These are phyloP conservation scores for Trichoderma semiorbis DNA, from an alignment of 2,329 filamentous ascomycete species.

Conservation along the genomic window DNA sequence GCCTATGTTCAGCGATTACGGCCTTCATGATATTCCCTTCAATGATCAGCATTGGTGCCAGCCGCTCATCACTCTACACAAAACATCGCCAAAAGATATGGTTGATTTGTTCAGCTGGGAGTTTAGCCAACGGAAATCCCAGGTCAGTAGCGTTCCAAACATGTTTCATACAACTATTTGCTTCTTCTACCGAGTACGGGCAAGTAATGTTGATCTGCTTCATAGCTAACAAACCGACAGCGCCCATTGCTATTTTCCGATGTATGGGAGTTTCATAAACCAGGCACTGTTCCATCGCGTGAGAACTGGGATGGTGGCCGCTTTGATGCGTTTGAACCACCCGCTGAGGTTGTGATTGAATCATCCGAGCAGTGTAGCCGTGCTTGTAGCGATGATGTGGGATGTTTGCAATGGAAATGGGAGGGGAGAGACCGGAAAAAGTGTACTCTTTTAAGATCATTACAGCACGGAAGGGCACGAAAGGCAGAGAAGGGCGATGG, in stretches of 20 bases:
- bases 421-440: slow-evolving; percentile 29
- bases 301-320: slow-evolving; percentile 33
- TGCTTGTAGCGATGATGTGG: slow-evolving; percentile 25
- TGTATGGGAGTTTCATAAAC: slow-evolving; percentile 37
- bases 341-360: slow-evolving; percentile 24
- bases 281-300: slow-evolving; percentile 24
- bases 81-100: slow-evolving; percentile 46
- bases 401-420: slow-evolving; percentile 33
- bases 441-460: slow-evolving; percentile 28
- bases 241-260: slow-evolving; percentile 37
- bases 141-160: slow-evolving; percentile 23
- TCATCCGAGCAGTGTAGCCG: slow-evolving; percentile 29
- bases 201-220: not conserved
- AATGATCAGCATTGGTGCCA: slow-evolving; percentile 47
- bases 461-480: slow-evolving; percentile 28
- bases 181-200: not conserved
- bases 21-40: slow-evolving; percentile 47
- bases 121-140: slow-evolving; percentile 29
- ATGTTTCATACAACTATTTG: not conserved
- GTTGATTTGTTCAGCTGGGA: slow-evolving; percentile 46
- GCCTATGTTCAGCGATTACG: slow-evolving; percentile 48
- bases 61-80: slow-evolving; percentile 47
- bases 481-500: slow-evolving; percentile 23
- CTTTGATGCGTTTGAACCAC: slow-evolving; percentile 30
- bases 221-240: slow-evolving; percentile 19